Percentiles rank a stretch among this genome's conserved stretches.
These are phyloP conservation scores for Hemisphaericaspora xylanilytica DNA, from an alignment of 1,139 yeast genomes.

Conservation along the genomic window DNA sequence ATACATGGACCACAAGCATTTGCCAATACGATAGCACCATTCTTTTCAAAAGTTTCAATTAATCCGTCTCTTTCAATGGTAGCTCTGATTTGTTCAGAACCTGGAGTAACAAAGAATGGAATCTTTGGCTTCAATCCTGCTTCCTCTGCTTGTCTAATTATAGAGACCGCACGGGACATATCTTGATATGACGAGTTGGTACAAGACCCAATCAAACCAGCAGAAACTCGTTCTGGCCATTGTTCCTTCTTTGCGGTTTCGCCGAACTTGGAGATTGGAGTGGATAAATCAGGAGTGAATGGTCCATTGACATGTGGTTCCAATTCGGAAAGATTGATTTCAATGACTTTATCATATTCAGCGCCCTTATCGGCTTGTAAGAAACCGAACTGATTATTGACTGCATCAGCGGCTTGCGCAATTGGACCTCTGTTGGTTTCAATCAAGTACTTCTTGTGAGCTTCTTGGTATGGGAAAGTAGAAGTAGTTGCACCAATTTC, in stretches of 20 bases:
- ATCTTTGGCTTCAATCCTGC: conserved; percentile 90
- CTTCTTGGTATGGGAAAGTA: conserved; percentile 90
- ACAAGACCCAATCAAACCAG: conserved; percentile 96
- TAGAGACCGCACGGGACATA: conserved; percentile 90
- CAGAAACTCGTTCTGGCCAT: conserved; percentile 82
- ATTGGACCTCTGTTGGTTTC: conserved; percentile 82
- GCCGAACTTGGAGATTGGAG: conserved; percentile 75
- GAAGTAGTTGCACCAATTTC: conserved; percentile 99
- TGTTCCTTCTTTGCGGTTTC: conserved; percentile 59
- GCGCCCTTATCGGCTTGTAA: conserved; percentile 79
- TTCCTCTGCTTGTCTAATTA: conserved; percentile 78
- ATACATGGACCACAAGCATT: conserved; percentile 99
- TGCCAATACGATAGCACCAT: conserved; percentile 89
- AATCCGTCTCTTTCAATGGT: conserved; percentile 95
- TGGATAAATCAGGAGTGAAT: conserved; percentile 90
- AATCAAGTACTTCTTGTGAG: conserved; percentile 74
- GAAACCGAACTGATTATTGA: conserved; percentile 57
- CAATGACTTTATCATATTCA: conserved; percentile 78
- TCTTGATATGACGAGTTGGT: conserved; percentile 97
- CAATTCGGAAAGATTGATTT: conserved; percentile 67
- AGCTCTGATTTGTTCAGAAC: conserved; percentile 98
- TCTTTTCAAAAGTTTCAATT: conserved; percentile 70
- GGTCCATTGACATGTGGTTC: conserved; percentile 96
- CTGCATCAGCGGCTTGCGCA: conserved; percentile 74
- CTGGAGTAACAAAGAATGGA: conserved; percentile 94